phyloP scores from a whole-genome alignment of 139 green algal species.

The Coelastrella sp. region DNA sequence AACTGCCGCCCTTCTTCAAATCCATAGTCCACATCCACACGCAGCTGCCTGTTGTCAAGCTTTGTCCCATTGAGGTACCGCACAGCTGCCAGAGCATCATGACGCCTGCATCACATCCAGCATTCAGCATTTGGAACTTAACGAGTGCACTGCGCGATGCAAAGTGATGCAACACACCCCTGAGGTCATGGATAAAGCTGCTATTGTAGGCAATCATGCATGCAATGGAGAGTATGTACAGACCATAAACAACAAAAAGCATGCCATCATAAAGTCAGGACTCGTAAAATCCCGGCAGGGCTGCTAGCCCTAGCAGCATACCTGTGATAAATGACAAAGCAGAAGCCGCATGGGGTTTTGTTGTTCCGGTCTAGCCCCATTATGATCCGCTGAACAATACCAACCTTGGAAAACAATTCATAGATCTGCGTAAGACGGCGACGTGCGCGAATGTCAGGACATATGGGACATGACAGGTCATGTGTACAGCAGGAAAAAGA shows the following conservation, averaged over 20 bases:
- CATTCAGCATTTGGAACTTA: too few species aligned
- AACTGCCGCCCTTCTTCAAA: slow-evolving; percentile 98
- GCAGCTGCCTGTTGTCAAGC: slow-evolving; percentile 94
- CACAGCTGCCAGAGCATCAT: slow-evolving; percentile 83
- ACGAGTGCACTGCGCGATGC: too few species aligned
- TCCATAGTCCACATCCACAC: slow-evolving; percentile 98
- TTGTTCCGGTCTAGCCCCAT: slow-evolving; percentile 97
- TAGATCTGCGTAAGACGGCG: slow-evolving; percentile 29
- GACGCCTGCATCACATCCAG: background rate
- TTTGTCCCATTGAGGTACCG: slow-evolving; percentile 95
- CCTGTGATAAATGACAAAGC: slow-evolving; percentile 94
- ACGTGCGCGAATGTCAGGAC: too few species aligned
- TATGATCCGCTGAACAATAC: slow-evolving; percentile 91
- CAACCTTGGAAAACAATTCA: slow-evolving; percentile 80
- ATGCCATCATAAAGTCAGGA: too few species aligned
- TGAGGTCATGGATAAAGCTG: too few species aligned
- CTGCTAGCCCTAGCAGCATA: slow-evolving; percentile 55
- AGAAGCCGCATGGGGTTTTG: slow-evolving; percentile 98
- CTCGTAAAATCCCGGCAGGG: too few species aligned
- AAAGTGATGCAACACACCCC: too few species aligned
- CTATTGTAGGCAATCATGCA: too few species aligned
- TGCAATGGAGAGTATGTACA: too few species aligned
- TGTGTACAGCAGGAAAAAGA: background rate
- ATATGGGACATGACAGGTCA: too few species aligned
- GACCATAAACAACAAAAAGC: too few species aligned